These are phyloP conservation scores for Simplicillium sp. DNA, from an alignment of 2,329 filamentous ascomycete genomes.

Conservation along the genomic window DNA sequence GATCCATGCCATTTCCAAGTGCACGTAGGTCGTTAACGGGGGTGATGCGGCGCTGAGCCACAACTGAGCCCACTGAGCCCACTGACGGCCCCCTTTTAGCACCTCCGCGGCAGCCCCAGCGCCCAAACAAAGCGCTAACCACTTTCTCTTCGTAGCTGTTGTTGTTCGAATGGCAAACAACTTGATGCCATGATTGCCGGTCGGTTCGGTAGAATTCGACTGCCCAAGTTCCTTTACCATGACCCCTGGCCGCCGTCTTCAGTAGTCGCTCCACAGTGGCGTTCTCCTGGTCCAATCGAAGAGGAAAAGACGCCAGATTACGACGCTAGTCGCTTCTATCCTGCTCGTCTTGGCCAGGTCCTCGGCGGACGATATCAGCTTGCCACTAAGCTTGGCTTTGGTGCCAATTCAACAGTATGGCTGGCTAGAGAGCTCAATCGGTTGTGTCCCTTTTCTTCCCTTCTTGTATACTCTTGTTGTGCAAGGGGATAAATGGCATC, in stretches of 20 bases:
- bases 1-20: too few species aligned
- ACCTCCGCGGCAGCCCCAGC: too few species aligned
- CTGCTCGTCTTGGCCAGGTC: slow-evolving; percentile 1
- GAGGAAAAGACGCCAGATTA: slow-evolving; percentile 1
- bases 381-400: slow-evolving; percentile 5
- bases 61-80: too few species aligned
- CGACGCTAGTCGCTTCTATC: slow-evolving; percentile 1
- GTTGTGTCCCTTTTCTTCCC: slow-evolving; percentile 2
- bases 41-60: too few species aligned
- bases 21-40: too few species aligned
- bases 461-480: neutral
- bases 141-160: too few species aligned
- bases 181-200: too few species aligned
- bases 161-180: too few species aligned
- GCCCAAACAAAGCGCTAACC: too few species aligned
- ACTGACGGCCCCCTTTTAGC: too few species aligned
- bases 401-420: slow-evolving; percentile 5
- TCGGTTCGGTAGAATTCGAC: too few species aligned
- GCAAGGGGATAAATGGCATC: too few species aligned
- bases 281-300: neutral
- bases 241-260: neutral
- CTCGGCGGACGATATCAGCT: slow-evolving; percentile 5
- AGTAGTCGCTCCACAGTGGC: neutral
- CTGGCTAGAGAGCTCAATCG: slow-evolving; percentile 5
- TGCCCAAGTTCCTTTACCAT: neutral